A percentile compares a stretch with the other conserved stretches of the same genome.
These are phyloP conservation scores for Aspergillus brunneoviolaceus DNA, from an alignment of 2,329 filamentous ascomycete species.

Conservation along the genomic window DNA sequence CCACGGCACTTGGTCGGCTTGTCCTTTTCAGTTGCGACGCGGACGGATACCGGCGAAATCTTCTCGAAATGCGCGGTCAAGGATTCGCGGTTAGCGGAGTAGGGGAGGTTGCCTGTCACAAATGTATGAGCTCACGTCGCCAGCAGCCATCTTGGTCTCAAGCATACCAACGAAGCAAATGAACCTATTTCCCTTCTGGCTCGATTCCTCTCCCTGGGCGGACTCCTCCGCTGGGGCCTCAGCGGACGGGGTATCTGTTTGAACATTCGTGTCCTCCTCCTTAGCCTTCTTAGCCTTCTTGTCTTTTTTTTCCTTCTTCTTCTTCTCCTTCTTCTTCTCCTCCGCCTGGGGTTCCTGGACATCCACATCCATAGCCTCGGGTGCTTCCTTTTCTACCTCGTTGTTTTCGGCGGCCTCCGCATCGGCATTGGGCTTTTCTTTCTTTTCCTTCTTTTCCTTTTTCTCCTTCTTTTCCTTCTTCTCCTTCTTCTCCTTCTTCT, in stretches of 20 bases:
- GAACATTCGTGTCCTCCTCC: constrained; percentile 25
- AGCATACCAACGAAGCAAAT: constrained; percentile 72
- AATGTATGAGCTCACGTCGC: background rate
- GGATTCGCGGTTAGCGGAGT: constrained; percentile 68
- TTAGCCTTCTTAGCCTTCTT: constrained; percentile 26
- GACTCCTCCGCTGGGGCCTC: constrained; percentile 20
- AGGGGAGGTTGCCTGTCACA: constrained; percentile 76
- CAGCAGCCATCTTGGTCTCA: background rate
- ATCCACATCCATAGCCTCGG: constrained; percentile 21
- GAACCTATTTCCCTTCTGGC: constrained; percentile 57
- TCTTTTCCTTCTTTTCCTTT: constrained; percentile 30
- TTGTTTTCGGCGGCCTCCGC: constrained; percentile 5
- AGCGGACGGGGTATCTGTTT: constrained; percentile 11
- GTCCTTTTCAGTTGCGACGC: constrained; percentile 68
- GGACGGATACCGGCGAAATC: constrained; percentile 67
- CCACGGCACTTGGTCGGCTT: constrained; percentile 67
- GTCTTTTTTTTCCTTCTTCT: constrained; percentile 22
- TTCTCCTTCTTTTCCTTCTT: constrained; percentile 30
- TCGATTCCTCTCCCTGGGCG: constrained; percentile 19
- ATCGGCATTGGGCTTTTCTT: constrained; percentile 22
- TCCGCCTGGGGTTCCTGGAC: constrained; percentile 7
- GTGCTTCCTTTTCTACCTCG: constrained; percentile 11
- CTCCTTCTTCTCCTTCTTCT: constrained; percentile 25
- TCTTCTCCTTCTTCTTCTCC: constrained; percentile 18
- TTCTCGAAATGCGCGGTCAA: constrained; percentile 76